These are phyloP conservation scores for Trypanosoma scelopori DNA, from an alignment of 208 protist species.

Conservation along the genomic window DNA sequence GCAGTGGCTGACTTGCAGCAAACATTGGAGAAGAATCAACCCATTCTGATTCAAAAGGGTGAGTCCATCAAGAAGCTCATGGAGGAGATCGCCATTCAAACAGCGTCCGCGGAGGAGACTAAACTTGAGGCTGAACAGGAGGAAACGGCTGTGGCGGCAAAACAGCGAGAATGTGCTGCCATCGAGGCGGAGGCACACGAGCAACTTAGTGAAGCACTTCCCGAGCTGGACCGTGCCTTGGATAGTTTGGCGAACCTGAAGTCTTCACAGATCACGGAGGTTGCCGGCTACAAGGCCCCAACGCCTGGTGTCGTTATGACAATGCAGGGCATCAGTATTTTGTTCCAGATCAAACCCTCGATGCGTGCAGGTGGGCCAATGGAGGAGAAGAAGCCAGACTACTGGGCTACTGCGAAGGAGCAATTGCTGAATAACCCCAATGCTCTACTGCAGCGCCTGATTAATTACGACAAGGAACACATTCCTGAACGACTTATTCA, in stretches of 20 bases:
- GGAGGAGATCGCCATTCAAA: conserved; percentile 93
- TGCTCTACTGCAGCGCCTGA: conserved; percentile 90
- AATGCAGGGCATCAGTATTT: conserved; percentile 98
- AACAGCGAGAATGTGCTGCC: conserved; percentile 92
- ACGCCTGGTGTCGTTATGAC: conserved; percentile 96
- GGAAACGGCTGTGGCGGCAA: conserved; percentile 88
- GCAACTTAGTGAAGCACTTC: conserved; percentile 96
- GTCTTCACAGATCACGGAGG: conserved; percentile 95
- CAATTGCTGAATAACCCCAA: conserved; percentile 92
- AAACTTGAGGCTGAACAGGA: conserved; percentile 90
- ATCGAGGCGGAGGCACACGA: conserved; percentile 95
- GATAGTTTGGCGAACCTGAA: conserved; percentile 96
- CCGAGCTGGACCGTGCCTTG: conserved; percentile 95
- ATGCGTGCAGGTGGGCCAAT: conserved; percentile 95
- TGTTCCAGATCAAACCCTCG: conserved; percentile 95
- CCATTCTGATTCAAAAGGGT: conserved; percentile 93
- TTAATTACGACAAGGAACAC: conserved; percentile 97
- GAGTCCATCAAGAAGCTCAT: conserved; percentile 95
- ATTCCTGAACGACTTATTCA: conserved; percentile 95
- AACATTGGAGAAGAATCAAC: conserved; percentile 94
- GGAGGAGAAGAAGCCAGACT: conserved; percentile 96
- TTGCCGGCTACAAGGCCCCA: conserved; percentile 95
- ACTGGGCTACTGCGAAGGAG: conserved; percentile 94
- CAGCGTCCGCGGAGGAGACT: conserved; percentile 92
- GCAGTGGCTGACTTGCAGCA: conserved; percentile 93